Evolutionary conservation across 768 basidiomycete genomes (phyloP).

Genomic region (Gyrodon lividus): DNA sequence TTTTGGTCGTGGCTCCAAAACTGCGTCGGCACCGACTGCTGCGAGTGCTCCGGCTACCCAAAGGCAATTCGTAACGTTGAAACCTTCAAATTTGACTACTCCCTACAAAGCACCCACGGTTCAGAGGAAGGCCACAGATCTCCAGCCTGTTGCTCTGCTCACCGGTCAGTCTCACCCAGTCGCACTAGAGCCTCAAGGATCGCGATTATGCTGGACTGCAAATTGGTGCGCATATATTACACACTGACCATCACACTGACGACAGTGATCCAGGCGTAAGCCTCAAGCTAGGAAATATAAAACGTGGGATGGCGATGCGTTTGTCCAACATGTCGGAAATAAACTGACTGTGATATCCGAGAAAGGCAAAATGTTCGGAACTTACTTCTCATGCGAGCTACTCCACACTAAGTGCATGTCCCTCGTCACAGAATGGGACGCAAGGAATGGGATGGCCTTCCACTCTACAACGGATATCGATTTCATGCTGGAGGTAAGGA

Average conservation of each 20-base stretch:
- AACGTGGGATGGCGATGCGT: constrained; percentile 83
- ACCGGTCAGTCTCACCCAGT: constrained; percentile 16
- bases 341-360: constrained; percentile 66
- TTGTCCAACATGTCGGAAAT: constrained; percentile 49
- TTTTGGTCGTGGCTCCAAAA: constrained; percentile 44
- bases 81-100: constrained; percentile 22
- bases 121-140: constrained; percentile 31
- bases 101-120: constrained; percentile 23
- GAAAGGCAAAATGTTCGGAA: constrained; percentile 61
- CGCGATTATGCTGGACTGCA: constrained; percentile 57
- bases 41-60: constrained; percentile 29
- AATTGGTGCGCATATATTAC: constrained; percentile 52
- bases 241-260: constrained; percentile 1
- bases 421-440: constrained; percentile 53
- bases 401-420: constrained; percentile 5
- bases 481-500: constrained; percentile 57
- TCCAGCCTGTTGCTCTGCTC: constrained; percentile 41
- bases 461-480: constrained; percentile 39
- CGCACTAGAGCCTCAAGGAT: constrained; percentile 8
- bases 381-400: background rate
- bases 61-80: constrained; percentile 34
- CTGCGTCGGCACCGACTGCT: constrained; percentile 11
- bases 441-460: constrained; percentile 57
- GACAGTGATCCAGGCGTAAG: constrained; percentile 56
- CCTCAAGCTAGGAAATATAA: constrained; percentile 73